A percentile compares a stretch with the other conserved stretches of the same genome.
These are phyloP conservation scores for Nigrograna mackinnonii DNA, from an alignment of 2,329 filamentous ascomycete genomes.

Conservation along the genomic window DNA sequence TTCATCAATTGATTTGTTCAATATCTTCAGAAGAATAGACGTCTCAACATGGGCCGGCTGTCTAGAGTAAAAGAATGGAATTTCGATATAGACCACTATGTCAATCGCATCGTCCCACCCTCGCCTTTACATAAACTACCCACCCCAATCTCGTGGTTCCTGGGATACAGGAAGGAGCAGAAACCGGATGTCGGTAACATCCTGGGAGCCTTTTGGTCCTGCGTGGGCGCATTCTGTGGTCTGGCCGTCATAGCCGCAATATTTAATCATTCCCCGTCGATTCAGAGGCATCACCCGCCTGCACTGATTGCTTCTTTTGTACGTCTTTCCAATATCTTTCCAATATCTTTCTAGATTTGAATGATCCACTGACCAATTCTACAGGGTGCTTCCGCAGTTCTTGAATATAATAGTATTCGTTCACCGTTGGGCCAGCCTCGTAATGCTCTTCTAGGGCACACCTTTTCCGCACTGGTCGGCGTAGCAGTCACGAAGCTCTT, in stretches of 20 bases:
- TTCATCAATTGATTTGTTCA: background rate
- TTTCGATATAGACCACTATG: constrained; percentile 76
- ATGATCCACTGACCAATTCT: background rate
- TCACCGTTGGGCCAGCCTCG: constrained; percentile 53
- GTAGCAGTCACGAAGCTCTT: constrained; percentile 51
- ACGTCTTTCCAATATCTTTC: constrained; percentile 13
- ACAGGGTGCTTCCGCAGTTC: constrained; percentile 51
- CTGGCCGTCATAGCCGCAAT: constrained; percentile 47
- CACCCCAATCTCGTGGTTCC: constrained; percentile 65
- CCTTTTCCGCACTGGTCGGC: constrained; percentile 48
- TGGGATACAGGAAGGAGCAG: constrained; percentile 51
- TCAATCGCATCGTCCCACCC: constrained; percentile 71
- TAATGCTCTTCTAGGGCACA: constrained; percentile 50
- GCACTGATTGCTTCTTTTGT: constrained; percentile 49
- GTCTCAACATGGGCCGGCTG: background rate
- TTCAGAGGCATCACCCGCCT: constrained; percentile 44
- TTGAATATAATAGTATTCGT: constrained; percentile 52
- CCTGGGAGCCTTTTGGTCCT: constrained; percentile 46
- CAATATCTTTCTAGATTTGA: background rate
- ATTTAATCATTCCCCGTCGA: constrained; percentile 42
- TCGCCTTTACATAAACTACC: constrained; percentile 69
- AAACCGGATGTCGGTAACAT: constrained; percentile 45
- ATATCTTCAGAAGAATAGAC: background rate
- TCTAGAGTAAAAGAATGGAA: constrained; percentile 47
- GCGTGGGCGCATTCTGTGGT: constrained; percentile 48